Conservation (phyloP, 2,329 filamentous ascomycete species). For the Hymenoscyphus scutula region DNA sequence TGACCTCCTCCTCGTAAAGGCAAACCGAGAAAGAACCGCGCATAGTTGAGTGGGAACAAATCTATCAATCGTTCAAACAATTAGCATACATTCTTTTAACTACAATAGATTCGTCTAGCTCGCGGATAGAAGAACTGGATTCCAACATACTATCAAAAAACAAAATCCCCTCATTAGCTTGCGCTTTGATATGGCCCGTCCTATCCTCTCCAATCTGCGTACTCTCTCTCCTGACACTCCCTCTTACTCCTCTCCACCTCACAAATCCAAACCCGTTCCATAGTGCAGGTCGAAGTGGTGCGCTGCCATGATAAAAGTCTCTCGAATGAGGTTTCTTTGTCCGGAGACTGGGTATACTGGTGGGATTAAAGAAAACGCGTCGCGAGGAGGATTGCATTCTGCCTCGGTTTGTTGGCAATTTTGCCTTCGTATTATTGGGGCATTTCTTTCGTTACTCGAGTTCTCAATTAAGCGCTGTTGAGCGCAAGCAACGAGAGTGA, state of each 20-base stretch:
- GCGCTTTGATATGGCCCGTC: constrained; percentile 77
- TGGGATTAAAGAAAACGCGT: constrained; percentile 37
- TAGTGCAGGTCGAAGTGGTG: constrained; percentile 17
- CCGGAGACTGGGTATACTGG: constrained; percentile 37
- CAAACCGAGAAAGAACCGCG: constrained; percentile 57
- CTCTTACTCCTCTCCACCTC: constrained; percentile 28
- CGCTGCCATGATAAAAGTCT: constrained; percentile 28
- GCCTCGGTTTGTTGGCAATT: background rate
- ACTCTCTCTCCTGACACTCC: constrained; percentile 42
- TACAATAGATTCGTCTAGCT: background rate
- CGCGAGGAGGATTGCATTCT: constrained; percentile 29
- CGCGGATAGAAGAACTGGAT: background rate
- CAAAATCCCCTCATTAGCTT: constrained; percentile 74
- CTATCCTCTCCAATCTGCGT: constrained; percentile 58
- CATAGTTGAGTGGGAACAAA: constrained; percentile 81
- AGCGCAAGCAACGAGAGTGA: background rate
- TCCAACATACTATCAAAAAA: constrained; percentile 80
- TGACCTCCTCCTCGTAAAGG: constrained; percentile 45
- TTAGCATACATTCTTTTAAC: background rate
- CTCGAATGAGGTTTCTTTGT: constrained; percentile 24
- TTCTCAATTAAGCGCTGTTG: background rate
- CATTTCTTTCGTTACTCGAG: background rate
- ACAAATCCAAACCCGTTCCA: constrained; percentile 13
- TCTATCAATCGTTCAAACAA: constrained; percentile 49
- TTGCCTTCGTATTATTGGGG: background rate